A percentile compares a stretch with the other conserved stretches of the same genome.
Evolutionary conservation across 768 basidiomycete genomes (phyloP).

Genomic region (Boletus rubroflammeus): DNA sequence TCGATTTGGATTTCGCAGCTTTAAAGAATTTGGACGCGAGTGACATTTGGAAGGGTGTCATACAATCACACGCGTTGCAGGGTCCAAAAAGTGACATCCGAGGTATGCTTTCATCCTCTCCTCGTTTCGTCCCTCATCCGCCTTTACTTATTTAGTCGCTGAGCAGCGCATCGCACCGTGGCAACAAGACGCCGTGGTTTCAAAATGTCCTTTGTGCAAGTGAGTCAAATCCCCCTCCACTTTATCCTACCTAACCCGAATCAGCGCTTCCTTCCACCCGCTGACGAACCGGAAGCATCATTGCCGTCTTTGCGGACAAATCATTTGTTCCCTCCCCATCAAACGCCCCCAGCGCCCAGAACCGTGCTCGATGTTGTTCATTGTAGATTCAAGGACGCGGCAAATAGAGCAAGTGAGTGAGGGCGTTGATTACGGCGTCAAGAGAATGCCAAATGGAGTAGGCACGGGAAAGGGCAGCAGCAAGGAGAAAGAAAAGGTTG

Average conservation of each 20-base stretch:
- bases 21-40: slow-evolving; percentile 61
- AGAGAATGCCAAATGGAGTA: slow-evolving; percentile 36
- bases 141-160: slow-evolving; percentile 42
- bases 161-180: slow-evolving; percentile 95
- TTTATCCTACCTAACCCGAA: slow-evolving; percentile 5
- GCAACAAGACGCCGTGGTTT: slow-evolving; percentile 77
- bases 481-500: slow-evolving; percentile 35
- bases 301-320: slow-evolving; percentile 88
- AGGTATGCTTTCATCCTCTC: slow-evolving; percentile 41
- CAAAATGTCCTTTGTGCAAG: slow-evolving; percentile 84
- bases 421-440: slow-evolving; percentile 81
- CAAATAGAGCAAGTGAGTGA: slow-evolving; percentile 82
- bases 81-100: slow-evolving; percentile 61
- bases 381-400: slow-evolving; percentile 76
- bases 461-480: slow-evolving; percentile 16
- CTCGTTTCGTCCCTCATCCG: slow-evolving; percentile 1
- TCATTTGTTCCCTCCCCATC: slow-evolving; percentile 85
- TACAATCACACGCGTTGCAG: slow-evolving; percentile 39
- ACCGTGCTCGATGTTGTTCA: slow-evolving; percentile 77
- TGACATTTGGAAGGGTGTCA: slow-evolving; percentile 68
- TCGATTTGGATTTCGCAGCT: slow-evolving; percentile 60
- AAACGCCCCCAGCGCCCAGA: slow-evolving; percentile 65
- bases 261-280: slow-evolving; percentile 74
- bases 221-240: slow-evolving; percentile 34
- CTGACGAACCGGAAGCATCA: slow-evolving; percentile 95